Percentiles rank a stretch among this genome's conserved stretches.
phyloP scores from a whole-genome alignment of 2,329 filamentous ascomycete genomes.

The Scolecobasidium constrictum region DNA sequence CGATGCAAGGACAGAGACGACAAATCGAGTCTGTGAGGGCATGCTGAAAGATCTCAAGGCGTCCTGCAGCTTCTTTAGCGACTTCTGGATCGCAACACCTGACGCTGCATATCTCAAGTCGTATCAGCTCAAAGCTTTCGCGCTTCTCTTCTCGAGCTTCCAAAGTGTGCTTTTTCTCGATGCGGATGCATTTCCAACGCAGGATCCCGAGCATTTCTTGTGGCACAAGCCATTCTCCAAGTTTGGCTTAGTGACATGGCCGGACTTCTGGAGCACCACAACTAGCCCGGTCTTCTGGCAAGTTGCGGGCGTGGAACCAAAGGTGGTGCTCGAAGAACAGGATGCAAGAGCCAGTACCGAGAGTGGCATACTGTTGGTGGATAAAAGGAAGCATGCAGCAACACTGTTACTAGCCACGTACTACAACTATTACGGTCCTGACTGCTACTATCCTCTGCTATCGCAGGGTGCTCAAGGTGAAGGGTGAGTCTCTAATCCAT shows the following conservation, averaged over 20 bases:
- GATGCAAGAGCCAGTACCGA: constrained; percentile 24
- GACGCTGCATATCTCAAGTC: constrained; percentile 13
- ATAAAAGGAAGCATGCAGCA: constrained; percentile 29
- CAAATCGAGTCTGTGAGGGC: constrained; percentile 29
- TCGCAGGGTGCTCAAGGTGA: constrained; percentile 37
- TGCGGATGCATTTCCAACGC: constrained; percentile 34
- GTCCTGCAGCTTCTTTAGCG: constrained; percentile 31
- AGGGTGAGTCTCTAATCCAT: constrained; percentile 33
- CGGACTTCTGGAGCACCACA: constrained; percentile 34
- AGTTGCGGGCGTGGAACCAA: constrained; percentile 19
- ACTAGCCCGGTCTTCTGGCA: constrained; percentile 27
- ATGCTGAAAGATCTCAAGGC: constrained; percentile 31
- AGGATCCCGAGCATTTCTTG: constrained; percentile 20
- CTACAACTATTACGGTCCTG: constrained; percentile 38
- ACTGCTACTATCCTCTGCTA: constrained; percentile 34
- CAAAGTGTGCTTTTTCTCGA: constrained; percentile 39
- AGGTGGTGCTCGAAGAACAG: constrained; percentile 18
- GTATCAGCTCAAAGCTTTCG: constrained; percentile 38
- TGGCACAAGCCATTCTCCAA: no score
- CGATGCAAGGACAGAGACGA: constrained; percentile 28
- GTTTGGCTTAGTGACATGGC: constrained; percentile 34
- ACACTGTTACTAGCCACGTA: constrained; percentile 37
- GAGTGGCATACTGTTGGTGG: constrained; percentile 34
- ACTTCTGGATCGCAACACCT: constrained; percentile 14
- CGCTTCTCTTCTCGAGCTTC: constrained; percentile 40